A percentile compares a stretch with the other conserved stretches of the same genome.
These are phyloP conservation scores for Aspergillus campestris DNA, from an alignment of 495 filamentous ascomycete species.

Conservation along the genomic window DNA sequence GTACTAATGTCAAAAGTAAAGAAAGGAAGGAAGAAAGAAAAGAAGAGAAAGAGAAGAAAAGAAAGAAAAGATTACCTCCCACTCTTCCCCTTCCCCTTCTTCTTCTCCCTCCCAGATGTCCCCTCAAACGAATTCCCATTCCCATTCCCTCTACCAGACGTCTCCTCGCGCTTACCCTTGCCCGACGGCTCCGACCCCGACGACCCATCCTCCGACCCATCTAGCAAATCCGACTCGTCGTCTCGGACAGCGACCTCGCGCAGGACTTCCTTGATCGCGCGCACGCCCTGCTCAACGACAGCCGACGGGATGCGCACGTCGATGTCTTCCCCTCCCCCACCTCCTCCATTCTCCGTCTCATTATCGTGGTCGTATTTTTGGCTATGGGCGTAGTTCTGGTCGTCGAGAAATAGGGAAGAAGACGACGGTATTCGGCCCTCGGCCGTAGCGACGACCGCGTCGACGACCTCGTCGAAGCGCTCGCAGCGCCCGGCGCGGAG, in stretches of 20 bases:
- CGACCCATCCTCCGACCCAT: neutral
- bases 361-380: slow-evolving; percentile 10
- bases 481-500: slow-evolving; percentile 40
- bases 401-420: slow-evolving; percentile 6
- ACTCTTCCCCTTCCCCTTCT: slow-evolving; percentile 21
- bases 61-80: slow-evolving; percentile 10
- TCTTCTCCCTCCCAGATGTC: slow-evolving; percentile 16
- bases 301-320: slow-evolving; percentile 34
- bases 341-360: slow-evolving; percentile 13
- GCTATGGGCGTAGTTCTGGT: slow-evolving; percentile 5
- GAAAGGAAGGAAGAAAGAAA: neutral
- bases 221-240: slow-evolving; percentile 25
- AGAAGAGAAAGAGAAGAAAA: neutral
- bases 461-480: slow-evolving; percentile 40
- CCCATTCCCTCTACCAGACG: neutral
- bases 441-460: slow-evolving; percentile 35
- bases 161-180: slow-evolving; percentile 6
- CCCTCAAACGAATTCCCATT: slow-evolving; percentile 18
- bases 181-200: slow-evolving; percentile 4
- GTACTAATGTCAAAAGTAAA: neutral
- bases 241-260: slow-evolving; percentile 42
- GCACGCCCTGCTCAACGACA: slow-evolving; percentile 38
- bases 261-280: slow-evolving; percentile 39
- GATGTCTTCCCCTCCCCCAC: slow-evolving; percentile 23
- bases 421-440: slow-evolving; percentile 28